Conservation (phyloP, 31 red algal species). For the Asparagopsis taxiformis region DNA sequence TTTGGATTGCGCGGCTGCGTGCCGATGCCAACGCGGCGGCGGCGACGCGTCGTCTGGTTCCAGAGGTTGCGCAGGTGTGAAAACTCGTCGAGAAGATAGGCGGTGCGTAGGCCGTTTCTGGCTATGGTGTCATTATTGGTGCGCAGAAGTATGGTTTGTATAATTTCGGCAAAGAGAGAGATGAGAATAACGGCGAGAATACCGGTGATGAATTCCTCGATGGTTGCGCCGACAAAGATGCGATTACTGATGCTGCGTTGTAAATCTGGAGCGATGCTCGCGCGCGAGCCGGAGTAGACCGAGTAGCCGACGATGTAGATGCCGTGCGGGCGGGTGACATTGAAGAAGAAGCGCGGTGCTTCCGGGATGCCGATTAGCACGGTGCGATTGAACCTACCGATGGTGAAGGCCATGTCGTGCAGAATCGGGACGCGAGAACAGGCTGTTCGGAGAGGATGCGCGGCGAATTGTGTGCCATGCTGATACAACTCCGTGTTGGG, state of each 20-base stretch:
- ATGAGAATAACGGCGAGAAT: background rate
- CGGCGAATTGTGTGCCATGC: too few relatives aligned
- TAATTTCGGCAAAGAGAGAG: background rate
- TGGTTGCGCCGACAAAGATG: background rate
- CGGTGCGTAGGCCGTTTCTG: background rate
- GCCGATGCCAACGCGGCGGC: background rate
- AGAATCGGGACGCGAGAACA: too few relatives aligned
- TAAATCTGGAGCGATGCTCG: background rate
- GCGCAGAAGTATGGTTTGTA: background rate
- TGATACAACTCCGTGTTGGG: too few relatives aligned
- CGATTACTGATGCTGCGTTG: background rate
- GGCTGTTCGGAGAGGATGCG: too few relatives aligned
- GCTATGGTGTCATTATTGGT: background rate
- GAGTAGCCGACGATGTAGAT: background rate
- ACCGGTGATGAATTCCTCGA: background rate
- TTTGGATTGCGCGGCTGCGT: background rate
- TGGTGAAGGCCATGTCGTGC: too few relatives aligned
- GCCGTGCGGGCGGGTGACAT: background rate
- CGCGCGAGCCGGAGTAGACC: background rate
- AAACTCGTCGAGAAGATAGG: background rate
- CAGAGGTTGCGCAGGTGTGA: background rate
- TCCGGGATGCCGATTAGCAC: background rate
- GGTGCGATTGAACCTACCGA: too few relatives aligned
- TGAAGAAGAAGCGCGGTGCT: background rate
- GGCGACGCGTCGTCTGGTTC: background rate